Evolutionary conservation across 176 grass and related monocot genomes (phyloP), one percentile per base, ranked within the genome.

Genomic region (Rhynchospora breviuscula): DNA sequence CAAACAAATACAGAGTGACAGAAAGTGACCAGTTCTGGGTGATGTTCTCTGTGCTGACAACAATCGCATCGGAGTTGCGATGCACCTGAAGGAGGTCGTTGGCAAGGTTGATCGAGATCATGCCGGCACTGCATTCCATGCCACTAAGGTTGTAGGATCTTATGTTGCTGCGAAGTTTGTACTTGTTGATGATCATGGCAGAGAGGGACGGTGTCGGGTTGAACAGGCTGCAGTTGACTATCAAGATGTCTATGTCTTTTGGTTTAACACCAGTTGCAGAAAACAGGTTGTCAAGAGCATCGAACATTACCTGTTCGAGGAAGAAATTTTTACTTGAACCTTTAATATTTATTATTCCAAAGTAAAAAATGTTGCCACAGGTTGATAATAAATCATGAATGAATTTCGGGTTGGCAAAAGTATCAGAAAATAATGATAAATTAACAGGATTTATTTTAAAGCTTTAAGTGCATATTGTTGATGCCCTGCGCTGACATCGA

Each of bases 21-120:
- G 22, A 63, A 82, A 67, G 14, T 15, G 40, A 82, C 79, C 91
- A 94, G 78, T 97, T 97, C 83, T 92, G 92, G 15, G 94, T 97
- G 86, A 97, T 94, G 92, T 94, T 97, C 86, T 97, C 95, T 79
- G 84, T 98, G 88, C 90, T 95, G 40, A 98, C 90, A 52, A 98
- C 90, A 17, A 95, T 84, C 49, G 92, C 95, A 86, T 98, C 91
- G 48, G 91, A 78, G 81, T 67, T 83, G 74, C 84, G 67, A 81
- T 98, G 87, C 79, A 90, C 92, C 89, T 93, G 92, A 3, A 98
- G 89, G 84, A 94, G 91, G 67, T 98, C 90, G 1, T 83, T 74
- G 0, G 92, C 95, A 6, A 98, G 95, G 84, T 88, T 91, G 22
- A 98, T 82, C 43, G 91, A 81, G 79, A 98, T 94, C 65, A 98